Conservation (phyloP, 2,329 filamentous ascomycete genomes). For the Colletotrichum ledebouriae region DNA sequence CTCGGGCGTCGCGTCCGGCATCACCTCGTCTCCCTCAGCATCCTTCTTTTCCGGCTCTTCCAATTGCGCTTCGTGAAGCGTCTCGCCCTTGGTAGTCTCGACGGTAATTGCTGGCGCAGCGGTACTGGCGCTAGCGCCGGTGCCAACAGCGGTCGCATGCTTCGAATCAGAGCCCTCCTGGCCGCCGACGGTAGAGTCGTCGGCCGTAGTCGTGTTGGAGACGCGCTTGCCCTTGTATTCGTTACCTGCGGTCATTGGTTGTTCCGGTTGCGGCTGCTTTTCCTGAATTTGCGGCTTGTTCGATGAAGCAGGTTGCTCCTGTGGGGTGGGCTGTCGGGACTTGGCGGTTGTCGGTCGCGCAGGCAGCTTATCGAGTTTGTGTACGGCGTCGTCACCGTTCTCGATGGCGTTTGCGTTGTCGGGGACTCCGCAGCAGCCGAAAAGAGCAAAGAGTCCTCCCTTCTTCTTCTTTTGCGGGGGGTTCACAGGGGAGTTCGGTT, state of each 20-base stretch:
- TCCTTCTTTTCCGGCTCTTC: constrained; percentile 52
- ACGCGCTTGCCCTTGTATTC: constrained; percentile 60
- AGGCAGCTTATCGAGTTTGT: constrained; percentile 70
- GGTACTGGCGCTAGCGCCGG: constrained; percentile 50
- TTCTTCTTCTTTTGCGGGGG: constrained; percentile 68
- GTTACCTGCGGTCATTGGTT: constrained; percentile 49
- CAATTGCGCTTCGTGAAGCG: constrained; percentile 45
- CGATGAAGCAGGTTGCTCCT: constrained; percentile 55
- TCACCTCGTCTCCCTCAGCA: constrained; percentile 74
- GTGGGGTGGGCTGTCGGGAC: constrained; percentile 65
- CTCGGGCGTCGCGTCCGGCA: constrained; percentile 72
- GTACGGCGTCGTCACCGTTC: constrained; percentile 66
- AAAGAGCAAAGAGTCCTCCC: constrained; percentile 69
- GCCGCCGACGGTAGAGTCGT: constrained; percentile 59
- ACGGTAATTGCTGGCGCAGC: constrained; percentile 59
- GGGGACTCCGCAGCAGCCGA: constrained; percentile 76
- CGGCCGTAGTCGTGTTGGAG: constrained; percentile 61
- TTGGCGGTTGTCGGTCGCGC: constrained; percentile 67
- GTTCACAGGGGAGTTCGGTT: constrained; percentile 65
- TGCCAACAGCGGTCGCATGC: constrained; percentile 51
- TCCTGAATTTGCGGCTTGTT: constrained; percentile 61
- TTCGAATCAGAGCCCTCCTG: constrained; percentile 62
- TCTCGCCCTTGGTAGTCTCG: constrained; percentile 40
- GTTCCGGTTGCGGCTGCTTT: constrained; percentile 59
- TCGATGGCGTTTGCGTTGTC: constrained; percentile 69